Conservation (phyloP, 257 asterid genomes). For the Lycium ferocissimum region DNA sequence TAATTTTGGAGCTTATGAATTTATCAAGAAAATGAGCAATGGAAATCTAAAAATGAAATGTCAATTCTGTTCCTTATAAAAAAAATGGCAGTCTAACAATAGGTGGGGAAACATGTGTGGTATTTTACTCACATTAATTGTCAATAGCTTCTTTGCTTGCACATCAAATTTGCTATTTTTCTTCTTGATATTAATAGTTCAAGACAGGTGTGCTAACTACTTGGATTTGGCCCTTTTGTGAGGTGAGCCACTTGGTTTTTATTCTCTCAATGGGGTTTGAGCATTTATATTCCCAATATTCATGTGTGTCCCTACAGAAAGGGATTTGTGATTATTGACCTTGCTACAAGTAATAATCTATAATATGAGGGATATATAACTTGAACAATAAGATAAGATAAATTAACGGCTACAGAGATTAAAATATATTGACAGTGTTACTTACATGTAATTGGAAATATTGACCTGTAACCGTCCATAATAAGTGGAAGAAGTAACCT, state of each 20-base stretch:
- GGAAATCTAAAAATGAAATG: conserved; percentile 18
- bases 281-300: conserved; percentile 17
- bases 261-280: neutral
- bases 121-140: neutral
- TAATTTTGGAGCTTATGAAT: too few relatives aligned
- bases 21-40: too few relatives aligned
- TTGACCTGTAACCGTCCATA: too few relatives aligned
- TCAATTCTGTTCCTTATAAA: neutral
- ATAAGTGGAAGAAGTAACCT: too few relatives aligned
- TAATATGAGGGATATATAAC: too few relatives aligned
- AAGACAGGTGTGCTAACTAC: conserved; percentile 20
- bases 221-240: conserved; percentile 20
- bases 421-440: too few relatives aligned
- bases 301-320: neutral
- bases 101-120: neutral
- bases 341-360: too few relatives aligned
- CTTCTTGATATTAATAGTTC: neutral
- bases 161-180: conserved; percentile 28
- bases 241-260: neutral
- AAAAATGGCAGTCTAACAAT: neutral
- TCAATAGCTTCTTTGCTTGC: conserved; percentile 22
- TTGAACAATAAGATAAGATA: too few relatives aligned
- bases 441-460: too few relatives aligned
- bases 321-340: neutral
- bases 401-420: too few relatives aligned